Evolutionary conservation across 352 stramenopile species (phyloP).

Genomic region (Stramenopiles sp.): DNA sequence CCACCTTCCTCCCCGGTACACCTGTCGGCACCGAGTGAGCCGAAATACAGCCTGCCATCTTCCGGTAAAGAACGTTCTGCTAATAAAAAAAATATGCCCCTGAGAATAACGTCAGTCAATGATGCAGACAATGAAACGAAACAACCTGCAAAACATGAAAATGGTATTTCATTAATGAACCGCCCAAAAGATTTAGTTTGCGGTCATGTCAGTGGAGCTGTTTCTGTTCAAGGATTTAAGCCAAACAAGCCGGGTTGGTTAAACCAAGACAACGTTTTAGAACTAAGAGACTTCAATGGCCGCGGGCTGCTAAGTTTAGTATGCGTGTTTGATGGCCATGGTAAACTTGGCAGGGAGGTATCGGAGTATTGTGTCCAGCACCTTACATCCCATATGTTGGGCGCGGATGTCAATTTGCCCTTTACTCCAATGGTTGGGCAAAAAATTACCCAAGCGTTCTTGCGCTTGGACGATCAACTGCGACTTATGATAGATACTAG

Average conservation of each 20-base stretch:
- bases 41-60: no score
- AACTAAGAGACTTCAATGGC: neutral
- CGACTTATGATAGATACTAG: conserved; percentile 70
- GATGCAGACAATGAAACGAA: no score
- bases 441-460: conserved; percentile 33
- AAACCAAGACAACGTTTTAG: neutral
- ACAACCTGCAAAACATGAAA: no score
- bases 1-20: no score
- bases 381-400: conserved; percentile 61
- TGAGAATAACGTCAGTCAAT: no score
- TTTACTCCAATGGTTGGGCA: conserved; percentile 29
- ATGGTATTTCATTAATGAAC: no score
- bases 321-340: conserved; percentile 86
- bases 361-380: conserved; percentile 62
- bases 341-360: conserved; percentile 77
- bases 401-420: conserved; percentile 36
- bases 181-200: neutral
- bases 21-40: no score
- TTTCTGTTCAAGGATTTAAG: neutral
- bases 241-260: neutral
- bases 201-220: neutral
- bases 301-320: conserved; percentile 33
- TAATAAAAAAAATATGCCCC: no score
- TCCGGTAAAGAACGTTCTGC: no score
- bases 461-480: conserved; percentile 55